Evolutionary conservation across 2,329 filamentous ascomycete species (phyloP), one percentile per base, ranked within the genome.

Genomic region (Sporothrix schenckii): DNA sequence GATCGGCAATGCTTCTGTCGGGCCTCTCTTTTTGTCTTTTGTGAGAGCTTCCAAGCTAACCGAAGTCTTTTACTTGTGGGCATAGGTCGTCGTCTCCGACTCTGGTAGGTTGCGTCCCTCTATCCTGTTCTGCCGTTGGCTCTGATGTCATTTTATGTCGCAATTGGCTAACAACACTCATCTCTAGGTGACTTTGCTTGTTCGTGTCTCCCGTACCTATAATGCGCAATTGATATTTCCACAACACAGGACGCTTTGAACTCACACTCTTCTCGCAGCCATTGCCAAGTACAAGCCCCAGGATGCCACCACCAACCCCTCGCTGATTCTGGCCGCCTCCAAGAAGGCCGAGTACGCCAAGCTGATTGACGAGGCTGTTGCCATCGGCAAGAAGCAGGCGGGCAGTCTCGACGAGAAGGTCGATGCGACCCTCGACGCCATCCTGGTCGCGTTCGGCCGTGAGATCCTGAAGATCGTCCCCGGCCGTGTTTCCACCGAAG

Each of bases 221-320:
- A 6, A 13, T 60, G 56, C 24, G 27, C 27, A 58, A 39, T 34
- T 58, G 54, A 39, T 24, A n/a, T 30, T 66, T 24, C 19, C 5
- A 10, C 10, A 21, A 21, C 50, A 34, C 19, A 61, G 4, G 4
- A n/a, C 21, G 19, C n/a, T 16, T 54, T 10, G 27, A 14, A 58
- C 21, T 63, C 41, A 63, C 39, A 6, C 39, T 16, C 54, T 53
- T 16, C 34, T 19, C 9, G 5, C 84, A 89, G 94, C 94, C 83
- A 99, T 99, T 82, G 94, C 87, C 87, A 97, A 98, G 87, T 99
- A 99, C 90, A 97, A 97, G 90, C 95, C 95, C 75, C 94, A 99
- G 88, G 95, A 99, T 92, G 95, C 95, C 80, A 99, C 95, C 82
- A 99, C 95, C 86, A 99, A 99, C 90, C 95, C 95, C 72, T 98